A percentile compares a stretch with the other conserved stretches of the same genome.
phyloP scores from a whole-genome alignment of 2,329 filamentous ascomycete species.

The Colletotrichum paranaense region DNA sequence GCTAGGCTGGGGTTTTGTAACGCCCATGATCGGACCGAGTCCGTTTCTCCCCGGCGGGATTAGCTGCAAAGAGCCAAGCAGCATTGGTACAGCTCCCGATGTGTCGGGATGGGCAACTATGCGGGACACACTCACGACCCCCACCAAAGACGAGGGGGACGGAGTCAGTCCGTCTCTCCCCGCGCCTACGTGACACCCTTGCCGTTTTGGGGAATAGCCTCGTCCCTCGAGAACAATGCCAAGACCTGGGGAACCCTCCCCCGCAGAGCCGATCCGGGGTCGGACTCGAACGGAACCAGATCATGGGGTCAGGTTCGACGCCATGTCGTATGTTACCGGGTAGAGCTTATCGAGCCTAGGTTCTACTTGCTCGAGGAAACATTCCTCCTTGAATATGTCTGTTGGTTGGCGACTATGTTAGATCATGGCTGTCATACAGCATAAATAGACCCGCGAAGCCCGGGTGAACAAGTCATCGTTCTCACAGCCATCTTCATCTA shows the following conservation, averaged over 20 bases:
- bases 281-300: background rate
- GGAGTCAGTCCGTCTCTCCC: conserved; percentile 28
- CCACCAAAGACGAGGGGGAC: background rate
- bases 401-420: background rate
- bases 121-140: background rate
- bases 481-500: background rate
- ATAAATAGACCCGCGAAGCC: background rate
- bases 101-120: background rate
- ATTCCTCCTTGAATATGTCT: background rate
- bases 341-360: background rate
- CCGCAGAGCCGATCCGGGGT: background rate
- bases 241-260: background rate
- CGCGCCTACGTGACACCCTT: too few relatives aligned
- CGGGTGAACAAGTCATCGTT: background rate
- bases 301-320: background rate
- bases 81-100: background rate
- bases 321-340: background rate
- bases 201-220: background rate
- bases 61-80: background rate
- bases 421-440: background rate
- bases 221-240: background rate
- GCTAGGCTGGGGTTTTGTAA: background rate
- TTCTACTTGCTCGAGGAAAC: background rate
- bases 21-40: background rate
- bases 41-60: background rate